Base-by-base conservation (phyloP, 202 grass and related monocot species). In the Eragrostis tef region DNA sequence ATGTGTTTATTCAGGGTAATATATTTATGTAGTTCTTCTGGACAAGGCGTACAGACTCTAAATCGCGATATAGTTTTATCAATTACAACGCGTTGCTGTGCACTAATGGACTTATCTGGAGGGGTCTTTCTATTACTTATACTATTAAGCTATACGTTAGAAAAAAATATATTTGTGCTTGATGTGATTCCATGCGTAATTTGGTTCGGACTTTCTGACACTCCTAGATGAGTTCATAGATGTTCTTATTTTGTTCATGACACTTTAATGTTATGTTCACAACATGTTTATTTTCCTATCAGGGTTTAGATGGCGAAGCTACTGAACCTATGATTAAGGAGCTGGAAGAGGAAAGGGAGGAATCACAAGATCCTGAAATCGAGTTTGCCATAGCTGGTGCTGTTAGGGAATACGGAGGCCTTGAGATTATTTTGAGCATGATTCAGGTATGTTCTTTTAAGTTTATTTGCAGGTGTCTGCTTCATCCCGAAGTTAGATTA, bases 251-350 rank as follows among this genome's bases (percentile, higher is more conserved):
- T 71, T 87, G 4, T 64, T 54, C 1, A 47, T 46, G 22, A 47
- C 44, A 50, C 11, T 43, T 67, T 17, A 43, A 11, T 59, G 7
- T 50, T 85, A 46, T 80, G 64, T 13, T 70, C 21, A 87, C 9
- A 39, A 56, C 66, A n/a, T 75, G 49, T 42, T 76, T 70, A 34
- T 85, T 60, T 70, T 65, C 34, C 56, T 21, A 84, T 89, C 78
- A 98, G 95, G 95, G 95, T 74, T 87, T 94, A 82, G 95, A 98
- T 90, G 95, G 95, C 75, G 95, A 98, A 93, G 95, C 95, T 61
- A 98, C 95, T 21, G 95, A 98, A 67, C 95, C 92, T 71, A 98
- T 98, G 95, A 98, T 98, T 81, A 98, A 98, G 87, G 95, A 98
- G 78, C 80, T 98, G 66, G 95, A 98, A 87, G 95, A 98, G 62